Evolutionary conservation across 179 eudicot genomes (phyloP), one percentile per base, ranked within the genome.

Genomic region (Nepenthes alata): DNA sequence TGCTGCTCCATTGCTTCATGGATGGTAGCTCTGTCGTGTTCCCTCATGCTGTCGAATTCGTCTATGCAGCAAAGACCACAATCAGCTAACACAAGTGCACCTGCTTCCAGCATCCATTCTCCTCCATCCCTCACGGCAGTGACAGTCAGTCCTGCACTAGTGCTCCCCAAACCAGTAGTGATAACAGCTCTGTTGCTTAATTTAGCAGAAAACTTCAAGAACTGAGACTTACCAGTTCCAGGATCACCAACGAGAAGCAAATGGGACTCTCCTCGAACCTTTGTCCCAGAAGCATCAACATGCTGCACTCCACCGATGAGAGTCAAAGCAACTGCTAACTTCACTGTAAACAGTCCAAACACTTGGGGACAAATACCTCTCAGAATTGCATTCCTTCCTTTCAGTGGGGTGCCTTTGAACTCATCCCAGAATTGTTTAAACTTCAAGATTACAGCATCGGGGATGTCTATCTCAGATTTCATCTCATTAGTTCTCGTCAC

Each of bases 1-100:
- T 91, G 98, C 67, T 91, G 98, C 83, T 91, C 98, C 98, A 91
- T 91, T 7, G 96, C 98, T 73, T 91, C 98, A 48, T 91, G 98
- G 75, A 91, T 91, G 59, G 98, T 91, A 74, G 98, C 95, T 58
- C 98, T 71, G 63, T 91, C 98, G 69, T 91, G 98, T 72, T 84
- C 96, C 73, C 96, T 81, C 98, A 91, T 91, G 80, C 98, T 91
- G 76, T 74, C 80, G 62, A 91, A 89, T 70, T 89, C 98, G 58
- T 91, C 98, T 35, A 91, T 91, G 83, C 98, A 91, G 67, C 96
- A 91, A 57, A 91, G 87, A 13, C 98, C 98, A 6, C 98, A 96
- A 72, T 91, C 98, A 59, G 96, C 96, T 68, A 91, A 83, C 15
- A 91, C 98, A 41, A 91, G 86, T 56, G 98, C 96, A 38, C 98